Evolutionary conservation across 345 rosid genomes (phyloP).

Genomic region (Leavenworthia alabamica): DNA sequence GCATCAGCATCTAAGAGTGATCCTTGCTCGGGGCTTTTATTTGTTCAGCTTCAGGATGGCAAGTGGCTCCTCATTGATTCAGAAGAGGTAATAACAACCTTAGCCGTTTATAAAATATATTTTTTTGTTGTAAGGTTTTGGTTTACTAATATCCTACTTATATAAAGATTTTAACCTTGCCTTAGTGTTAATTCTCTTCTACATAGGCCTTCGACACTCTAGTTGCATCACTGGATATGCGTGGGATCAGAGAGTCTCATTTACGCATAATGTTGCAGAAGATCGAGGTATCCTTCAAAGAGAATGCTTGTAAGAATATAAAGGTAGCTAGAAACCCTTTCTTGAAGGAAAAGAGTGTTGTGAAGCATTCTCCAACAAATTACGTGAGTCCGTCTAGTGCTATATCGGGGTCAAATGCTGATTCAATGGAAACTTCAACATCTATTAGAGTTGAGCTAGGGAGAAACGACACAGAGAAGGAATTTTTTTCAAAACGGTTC

Average conservation of each 20-base stretch:
- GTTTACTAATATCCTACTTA: neutral
- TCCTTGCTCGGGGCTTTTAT: conserved; percentile 83
- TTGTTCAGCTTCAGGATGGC: conserved; percentile 76
- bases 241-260: conserved; percentile 95
- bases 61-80: conserved; percentile 87
- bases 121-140: neutral
- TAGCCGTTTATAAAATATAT: neutral
- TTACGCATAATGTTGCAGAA: conserved; percentile 82
- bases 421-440: conserved; percentile 42
- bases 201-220: conserved; percentile 83
- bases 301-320: conserved; percentile 38
- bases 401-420: conserved; percentile 46
- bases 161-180: neutral
- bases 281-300: conserved; percentile 73
- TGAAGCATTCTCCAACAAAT: conserved; percentile 34
- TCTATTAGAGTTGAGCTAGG: conserved; percentile 75
- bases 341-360: conserved; percentile 31
- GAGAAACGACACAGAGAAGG: conserved; percentile 58
- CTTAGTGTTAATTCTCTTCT: conserved; percentile 6
- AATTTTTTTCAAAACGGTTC: conserved; percentile 58
- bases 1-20: conserved; percentile 82
- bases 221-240: conserved; percentile 68
- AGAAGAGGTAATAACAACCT: conserved; percentile 54
- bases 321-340: conserved; percentile 25
- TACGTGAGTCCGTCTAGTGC: conserved; percentile 58